These are phyloP conservation scores for Candida chilensis DNA, from an alignment of 805 yeast genomes.

Conservation along the genomic window DNA sequence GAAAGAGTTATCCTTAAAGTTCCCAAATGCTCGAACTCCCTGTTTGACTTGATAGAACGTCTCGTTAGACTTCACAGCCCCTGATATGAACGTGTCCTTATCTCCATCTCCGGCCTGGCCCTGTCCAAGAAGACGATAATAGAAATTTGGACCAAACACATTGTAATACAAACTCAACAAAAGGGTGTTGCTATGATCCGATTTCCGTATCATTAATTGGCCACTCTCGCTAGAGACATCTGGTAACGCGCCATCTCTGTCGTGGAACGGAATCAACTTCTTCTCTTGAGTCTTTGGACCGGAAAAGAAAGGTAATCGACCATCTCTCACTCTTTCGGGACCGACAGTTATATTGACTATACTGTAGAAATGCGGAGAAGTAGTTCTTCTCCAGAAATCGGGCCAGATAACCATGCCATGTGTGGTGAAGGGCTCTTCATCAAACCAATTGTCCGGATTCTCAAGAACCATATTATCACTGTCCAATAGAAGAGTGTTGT, in stretches of 20 bases:
- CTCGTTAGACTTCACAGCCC: slow-evolving; percentile 7
- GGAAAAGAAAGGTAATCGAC: slow-evolving; percentile 14
- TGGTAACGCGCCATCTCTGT: slow-evolving; percentile 4
- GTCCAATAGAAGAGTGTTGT: slow-evolving; percentile 33
- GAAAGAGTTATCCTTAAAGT: slow-evolving; percentile 14
- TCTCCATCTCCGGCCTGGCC: slow-evolving; percentile 21
- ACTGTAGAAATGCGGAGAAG: slow-evolving; percentile 63
- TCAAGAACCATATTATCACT: slow-evolving; percentile 36
- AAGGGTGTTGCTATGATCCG: slow-evolving; percentile 14
- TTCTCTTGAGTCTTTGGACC: slow-evolving; percentile 16
- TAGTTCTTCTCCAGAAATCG: slow-evolving; percentile 82
- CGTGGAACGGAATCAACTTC: slow-evolving; percentile 12
- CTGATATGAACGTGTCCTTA: slow-evolving; percentile 25
- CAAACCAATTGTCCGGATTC: slow-evolving; percentile 24
- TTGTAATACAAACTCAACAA: slow-evolving; percentile 22
- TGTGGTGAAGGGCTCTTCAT: slow-evolving; percentile 12
- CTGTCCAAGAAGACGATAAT: slow-evolving; percentile 3
- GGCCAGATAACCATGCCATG: slow-evolving; percentile 69
- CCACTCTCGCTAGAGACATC: slow-evolving; percentile 18
- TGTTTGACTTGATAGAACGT: slow-evolving; percentile 10
- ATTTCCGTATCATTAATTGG: slow-evolving; percentile 15
- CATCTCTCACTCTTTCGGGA: slow-evolving; percentile 17
- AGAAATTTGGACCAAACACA: slow-evolving; percentile 13
- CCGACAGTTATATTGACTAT: slow-evolving; percentile 52
- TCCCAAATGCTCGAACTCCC: slow-evolving; percentile 7